Conservation (phyloP, 305 asterid genomes). For the Fraxinus floribunda region DNA sequence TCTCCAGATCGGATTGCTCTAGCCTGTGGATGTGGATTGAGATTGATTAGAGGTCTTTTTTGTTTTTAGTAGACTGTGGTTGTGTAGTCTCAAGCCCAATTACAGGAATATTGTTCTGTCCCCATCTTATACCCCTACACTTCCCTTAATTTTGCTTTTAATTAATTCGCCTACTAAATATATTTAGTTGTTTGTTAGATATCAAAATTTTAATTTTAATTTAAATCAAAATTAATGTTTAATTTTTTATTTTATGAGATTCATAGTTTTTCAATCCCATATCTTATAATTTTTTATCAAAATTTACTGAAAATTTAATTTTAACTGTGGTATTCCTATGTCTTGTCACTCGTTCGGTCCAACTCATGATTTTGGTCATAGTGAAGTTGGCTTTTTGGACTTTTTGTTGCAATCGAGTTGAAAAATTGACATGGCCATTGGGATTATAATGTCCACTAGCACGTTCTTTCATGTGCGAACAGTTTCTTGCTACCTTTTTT, state of each 20-base stretch:
- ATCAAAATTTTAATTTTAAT: too few relatives aligned
- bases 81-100: constrained; percentile 8
- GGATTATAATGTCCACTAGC: constrained; percentile 21
- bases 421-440: constrained; percentile 23
- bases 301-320: too few relatives aligned
- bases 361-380: constrained; percentile 30
- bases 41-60: constrained; percentile 1
- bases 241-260: too few relatives aligned
- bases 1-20: constrained; percentile 8
- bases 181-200: neutral
- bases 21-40: neutral
- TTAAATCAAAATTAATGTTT: too few relatives aligned
- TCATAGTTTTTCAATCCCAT: too few relatives aligned
- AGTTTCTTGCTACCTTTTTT: constrained; percentile 11
- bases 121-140: neutral
- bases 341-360: constrained; percentile 12
- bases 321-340: neutral
- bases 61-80: constrained; percentile 25
- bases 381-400: constrained; percentile 48
- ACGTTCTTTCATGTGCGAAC: constrained; percentile 38
- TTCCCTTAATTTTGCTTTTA: neutral
- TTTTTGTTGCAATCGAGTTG: constrained; percentile 27
- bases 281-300: too few relatives aligned
- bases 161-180: neutral
- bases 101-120: neutral